Evolutionary conservation across 1,284 basidiomycete genomes (phyloP).

Genomic region (Leucoagaricus sp.): DNA sequence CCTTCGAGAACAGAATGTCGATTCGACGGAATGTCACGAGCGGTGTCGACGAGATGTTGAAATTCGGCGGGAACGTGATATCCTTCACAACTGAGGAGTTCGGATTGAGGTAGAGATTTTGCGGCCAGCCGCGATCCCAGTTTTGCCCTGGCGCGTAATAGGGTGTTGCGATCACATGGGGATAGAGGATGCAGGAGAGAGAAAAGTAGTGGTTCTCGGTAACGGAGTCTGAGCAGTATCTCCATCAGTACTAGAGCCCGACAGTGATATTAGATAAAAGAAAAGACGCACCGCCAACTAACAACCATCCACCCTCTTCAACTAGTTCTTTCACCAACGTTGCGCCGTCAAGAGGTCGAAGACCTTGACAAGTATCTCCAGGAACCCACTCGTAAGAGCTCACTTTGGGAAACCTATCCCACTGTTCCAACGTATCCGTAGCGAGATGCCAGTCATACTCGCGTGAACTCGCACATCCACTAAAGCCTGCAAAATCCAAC

Average conservation of each 20-base stretch:
- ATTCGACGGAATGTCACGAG: constrained; percentile 65
- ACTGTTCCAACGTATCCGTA: constrained; percentile 45
- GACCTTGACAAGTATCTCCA: constrained; percentile 38
- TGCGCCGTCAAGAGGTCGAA: constrained; percentile 40
- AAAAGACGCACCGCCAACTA: constrained; percentile 54
- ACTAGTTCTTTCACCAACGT: constrained; percentile 55
- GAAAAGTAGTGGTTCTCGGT: constrained; percentile 75
- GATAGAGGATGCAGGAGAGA: constrained; percentile 61
- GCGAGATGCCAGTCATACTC: constrained; percentile 66
- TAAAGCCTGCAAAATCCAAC: constrained; percentile 51
- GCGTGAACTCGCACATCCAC: constrained; percentile 60
- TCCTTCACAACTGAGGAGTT: constrained; percentile 46
- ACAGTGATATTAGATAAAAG: not conserved
- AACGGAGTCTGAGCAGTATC: constrained; percentile 51
- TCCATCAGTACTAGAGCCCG: not conserved
- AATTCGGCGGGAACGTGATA: constrained; percentile 48
- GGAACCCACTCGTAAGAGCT: constrained; percentile 56
- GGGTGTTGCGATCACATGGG: constrained; percentile 65
- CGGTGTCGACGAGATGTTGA: constrained; percentile 56
- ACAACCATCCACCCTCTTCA: constrained; percentile 68
- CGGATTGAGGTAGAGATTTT: constrained; percentile 60
- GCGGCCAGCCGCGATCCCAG: constrained; percentile 65
- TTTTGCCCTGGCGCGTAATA: constrained; percentile 52
- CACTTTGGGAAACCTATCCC: constrained; percentile 52
- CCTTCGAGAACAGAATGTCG: constrained; percentile 54